Evolutionary conservation across 1,139 yeast species (phyloP).

Genomic region (Tardiomyces blankii): DNA sequence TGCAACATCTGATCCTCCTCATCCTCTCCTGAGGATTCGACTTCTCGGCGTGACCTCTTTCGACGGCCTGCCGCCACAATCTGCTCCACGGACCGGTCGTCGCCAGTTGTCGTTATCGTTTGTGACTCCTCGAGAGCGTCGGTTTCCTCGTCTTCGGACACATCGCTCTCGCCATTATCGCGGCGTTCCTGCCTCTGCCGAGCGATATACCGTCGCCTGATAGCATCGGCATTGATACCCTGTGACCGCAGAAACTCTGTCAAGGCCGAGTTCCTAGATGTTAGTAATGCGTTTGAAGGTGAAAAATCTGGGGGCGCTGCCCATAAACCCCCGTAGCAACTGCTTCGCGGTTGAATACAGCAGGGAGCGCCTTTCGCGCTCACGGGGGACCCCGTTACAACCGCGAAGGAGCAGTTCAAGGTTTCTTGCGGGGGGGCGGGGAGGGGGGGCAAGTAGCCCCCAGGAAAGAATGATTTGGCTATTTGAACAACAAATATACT

Average conservation of each 20-base stretch:
- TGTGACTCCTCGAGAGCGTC: slow-evolving; percentile 15
- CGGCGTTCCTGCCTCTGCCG: slow-evolving; percentile 25
- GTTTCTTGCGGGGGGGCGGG: no score
- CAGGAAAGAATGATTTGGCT: no score
- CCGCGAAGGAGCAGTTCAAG: no score
- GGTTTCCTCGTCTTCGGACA: slow-evolving; percentile 14
- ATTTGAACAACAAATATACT: slow-evolving; percentile 2
- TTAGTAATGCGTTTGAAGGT: not conserved
- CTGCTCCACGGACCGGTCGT: not conserved
- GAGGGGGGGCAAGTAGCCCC: no score
- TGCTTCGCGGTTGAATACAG: no score
- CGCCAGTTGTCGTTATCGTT: not conserved
- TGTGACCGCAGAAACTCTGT: slow-evolving; percentile 43
- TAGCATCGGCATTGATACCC: slow-evolving; percentile 77
- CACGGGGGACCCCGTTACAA: no score
- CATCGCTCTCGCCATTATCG: slow-evolving; percentile 21
- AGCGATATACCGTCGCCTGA: slow-evolving; percentile 47
- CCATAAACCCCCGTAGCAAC: no score
- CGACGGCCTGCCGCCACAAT: slow-evolving; percentile 4
- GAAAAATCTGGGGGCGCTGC: no score
- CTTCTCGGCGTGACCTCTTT: slow-evolving; percentile 4
- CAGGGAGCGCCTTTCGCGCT: no score
- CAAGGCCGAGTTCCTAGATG: slow-evolving; percentile 26
- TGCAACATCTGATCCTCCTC: slow-evolving; percentile 8
- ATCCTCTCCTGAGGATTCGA: not conserved